These are phyloP conservation scores for Arthrobotrys musiformis DNA, from an alignment of 2,329 filamentous ascomycete genomes.

Conservation along the genomic window DNA sequence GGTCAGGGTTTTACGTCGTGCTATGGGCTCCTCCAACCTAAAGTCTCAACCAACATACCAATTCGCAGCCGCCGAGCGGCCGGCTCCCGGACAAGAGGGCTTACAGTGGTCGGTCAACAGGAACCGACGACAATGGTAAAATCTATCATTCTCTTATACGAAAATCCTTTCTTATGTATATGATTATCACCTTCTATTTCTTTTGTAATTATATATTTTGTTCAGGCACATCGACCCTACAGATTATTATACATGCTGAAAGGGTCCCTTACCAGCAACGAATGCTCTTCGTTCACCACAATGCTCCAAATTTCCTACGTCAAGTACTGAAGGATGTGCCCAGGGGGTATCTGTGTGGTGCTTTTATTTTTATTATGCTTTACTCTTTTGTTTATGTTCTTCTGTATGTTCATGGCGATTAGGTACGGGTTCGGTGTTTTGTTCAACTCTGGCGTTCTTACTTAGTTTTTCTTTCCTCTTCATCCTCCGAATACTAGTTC, in stretches of 20 bases:
- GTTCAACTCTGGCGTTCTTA: conserved; percentile 3
- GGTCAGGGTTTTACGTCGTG: background rate
- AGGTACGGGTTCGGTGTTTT: background rate
- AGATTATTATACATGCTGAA: background rate
- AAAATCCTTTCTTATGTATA: conserved; percentile 2
- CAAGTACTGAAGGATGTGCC: background rate
- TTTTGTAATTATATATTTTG: conserved; percentile 4
- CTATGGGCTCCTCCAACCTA: background rate
- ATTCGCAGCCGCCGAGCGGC: background rate
- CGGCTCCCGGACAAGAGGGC: background rate
- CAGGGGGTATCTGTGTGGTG: background rate
- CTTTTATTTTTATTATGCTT: background rate
- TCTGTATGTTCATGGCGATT: background rate
- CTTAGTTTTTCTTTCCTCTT: background rate
- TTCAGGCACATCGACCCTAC: background rate
- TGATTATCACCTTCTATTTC: background rate
- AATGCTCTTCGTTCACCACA: background rate
- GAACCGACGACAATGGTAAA: background rate
- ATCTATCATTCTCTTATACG: background rate
- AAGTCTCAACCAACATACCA: background rate
- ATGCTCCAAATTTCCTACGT: background rate
- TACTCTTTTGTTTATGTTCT: background rate
- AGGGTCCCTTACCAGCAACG: background rate
- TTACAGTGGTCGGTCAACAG: background rate
- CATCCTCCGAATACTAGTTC: too few species aligned